Evolutionary conservation across 768 basidiomycete species (phyloP), one percentile per base, ranked within the genome.

Genomic region (Lactarius quietus): DNA sequence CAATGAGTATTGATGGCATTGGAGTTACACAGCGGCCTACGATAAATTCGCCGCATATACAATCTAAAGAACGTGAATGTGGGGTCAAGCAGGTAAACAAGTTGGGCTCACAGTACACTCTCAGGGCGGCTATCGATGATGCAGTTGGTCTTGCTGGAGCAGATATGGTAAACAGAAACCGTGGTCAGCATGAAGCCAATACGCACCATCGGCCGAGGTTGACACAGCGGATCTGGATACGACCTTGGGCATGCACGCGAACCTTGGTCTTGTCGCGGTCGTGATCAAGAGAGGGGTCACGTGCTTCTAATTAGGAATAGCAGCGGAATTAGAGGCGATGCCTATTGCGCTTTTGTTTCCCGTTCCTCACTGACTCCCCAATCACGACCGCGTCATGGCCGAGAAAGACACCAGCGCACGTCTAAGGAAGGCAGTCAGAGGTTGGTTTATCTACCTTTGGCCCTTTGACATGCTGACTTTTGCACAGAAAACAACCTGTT

Each of bases 401-500:
- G 91, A 92, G 80, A 91, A 86, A 78, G 90, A 92, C 78, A 81
- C 88, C 53, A 83, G 87, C 23, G 84, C 81, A 57, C 81, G 92
- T 67, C 83, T 93, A 64, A 84, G 90, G 63, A 84, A 88, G 72
- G 91, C 91, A 59, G 90, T 93, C 61, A 89, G 90, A 80, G 91
- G 91, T 86, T 60, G 36, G 74, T 68, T 35, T 55, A 17, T 53
- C 57, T 33, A 17, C 39, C 33, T 36, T 29, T 45, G 51, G 26
- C 48, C 39, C 35, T 59, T 9, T 35, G 38, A 26, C 56, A 18
- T 41, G 23, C 55, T 66, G 39, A 67, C 28, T 45, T n/a, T 35
- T 53, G 4, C 28, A 4, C 73, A 98, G 95, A 96, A 79, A 95
- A 96, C 78, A 96, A 96, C 78, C 85, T 97, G 69, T 89, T 95